These are phyloP conservation scores for Spathaspora sp. DNA, from an alignment of 805 yeast species.

Conservation along the genomic window DNA sequence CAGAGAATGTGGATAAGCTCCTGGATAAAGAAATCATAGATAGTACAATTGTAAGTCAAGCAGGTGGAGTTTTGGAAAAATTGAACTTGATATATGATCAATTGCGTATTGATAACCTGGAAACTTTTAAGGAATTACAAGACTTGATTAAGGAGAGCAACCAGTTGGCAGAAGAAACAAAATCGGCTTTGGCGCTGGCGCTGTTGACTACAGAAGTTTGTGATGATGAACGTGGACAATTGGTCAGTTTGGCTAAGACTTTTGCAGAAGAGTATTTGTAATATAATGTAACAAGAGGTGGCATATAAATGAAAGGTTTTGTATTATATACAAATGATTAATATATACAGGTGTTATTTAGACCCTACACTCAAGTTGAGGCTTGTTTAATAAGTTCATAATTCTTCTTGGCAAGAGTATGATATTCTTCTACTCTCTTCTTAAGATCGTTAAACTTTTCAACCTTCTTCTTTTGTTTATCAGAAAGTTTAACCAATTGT, in stretches of 20 bases:
- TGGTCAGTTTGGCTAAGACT: background rate
- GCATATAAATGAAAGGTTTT: background rate
- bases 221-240: background rate
- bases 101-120: constrained; percentile 31
- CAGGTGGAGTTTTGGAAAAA: constrained; percentile 21
- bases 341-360: background rate
- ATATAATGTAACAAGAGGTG: background rate
- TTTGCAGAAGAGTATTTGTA: background rate
- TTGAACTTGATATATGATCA: constrained; percentile 34
- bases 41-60: constrained; percentile 20
- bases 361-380: background rate
- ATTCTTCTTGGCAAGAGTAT: constrained; percentile 36
- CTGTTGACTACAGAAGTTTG: background rate
- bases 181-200: background rate
- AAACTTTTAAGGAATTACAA: constrained; percentile 20
- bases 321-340: background rate
- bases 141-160: constrained; percentile 13
- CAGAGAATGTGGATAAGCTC: constrained; percentile 26
- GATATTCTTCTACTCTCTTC: constrained; percentile 37
- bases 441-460: constrained; percentile 29
- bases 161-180: background rate
- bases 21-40: constrained; percentile 30
- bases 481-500: constrained; percentile 49
- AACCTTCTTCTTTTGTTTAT: constrained; percentile 28
- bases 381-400: constrained; percentile 12